phyloP scores from a whole-genome alignment of 352 stramenopile species.

The Phytopythium mirpurense region DNA sequence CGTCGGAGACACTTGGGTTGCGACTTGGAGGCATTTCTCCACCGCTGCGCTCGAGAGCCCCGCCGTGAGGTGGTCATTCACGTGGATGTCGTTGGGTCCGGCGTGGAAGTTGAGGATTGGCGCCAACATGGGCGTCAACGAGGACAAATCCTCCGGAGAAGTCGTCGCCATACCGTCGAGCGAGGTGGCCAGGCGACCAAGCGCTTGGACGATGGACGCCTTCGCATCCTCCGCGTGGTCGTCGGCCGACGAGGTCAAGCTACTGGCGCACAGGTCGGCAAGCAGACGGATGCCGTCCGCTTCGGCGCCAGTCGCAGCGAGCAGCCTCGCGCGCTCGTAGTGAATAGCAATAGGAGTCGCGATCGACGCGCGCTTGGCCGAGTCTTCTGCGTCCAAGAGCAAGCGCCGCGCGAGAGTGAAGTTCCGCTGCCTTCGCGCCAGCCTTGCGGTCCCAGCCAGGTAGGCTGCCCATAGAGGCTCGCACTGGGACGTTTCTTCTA shows the following conservation, averaged over 20 bases:
- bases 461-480: conserved; percentile 4
- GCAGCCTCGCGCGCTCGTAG: conserved; percentile 36
- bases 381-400: conserved; percentile 20
- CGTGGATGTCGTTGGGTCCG: no score
- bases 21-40: conserved; percentile 28
- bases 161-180: background rate
- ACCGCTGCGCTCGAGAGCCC: conserved; percentile 2
- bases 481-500: background rate
- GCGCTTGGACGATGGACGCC: conserved; percentile 6
- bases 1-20: conserved; percentile 25
- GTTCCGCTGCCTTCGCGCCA: conserved; percentile 57
- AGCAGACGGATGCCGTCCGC: conserved; percentile 24
- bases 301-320: conserved; percentile 27
- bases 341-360: conserved; percentile 8
- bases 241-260: background rate
- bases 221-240: background rate
- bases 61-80: background rate
- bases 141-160: background rate
- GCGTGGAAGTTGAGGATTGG: background rate
- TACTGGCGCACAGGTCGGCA: background rate
- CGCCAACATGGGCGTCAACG: background rate
- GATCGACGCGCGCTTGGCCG: conserved; percentile 1
- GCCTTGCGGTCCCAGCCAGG: conserved; percentile 27
- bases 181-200: background rate
- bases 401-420: conserved; percentile 27